Conservation (phyloP, 495 filamentous ascomycete species). For the Trichoderma asperelloides region DNA sequence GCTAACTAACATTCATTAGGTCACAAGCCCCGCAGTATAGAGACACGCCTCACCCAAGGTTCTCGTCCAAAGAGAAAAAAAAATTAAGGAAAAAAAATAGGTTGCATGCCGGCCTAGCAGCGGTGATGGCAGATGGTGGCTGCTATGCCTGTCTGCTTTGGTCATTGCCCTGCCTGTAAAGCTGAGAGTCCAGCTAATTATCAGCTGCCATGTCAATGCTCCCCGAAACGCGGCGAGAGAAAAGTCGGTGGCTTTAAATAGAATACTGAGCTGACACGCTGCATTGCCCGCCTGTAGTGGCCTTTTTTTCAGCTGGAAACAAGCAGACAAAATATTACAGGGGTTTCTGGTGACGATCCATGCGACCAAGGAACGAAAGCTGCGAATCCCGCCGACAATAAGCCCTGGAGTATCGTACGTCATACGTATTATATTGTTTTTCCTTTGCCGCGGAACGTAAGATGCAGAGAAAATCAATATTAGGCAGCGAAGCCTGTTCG, state of each 20-base stretch:
- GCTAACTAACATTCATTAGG: neutral
- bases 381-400: neutral
- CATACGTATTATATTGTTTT: too few relatives aligned
- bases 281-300: neutral
- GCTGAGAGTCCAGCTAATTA: neutral
- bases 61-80: neutral
- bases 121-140: neutral
- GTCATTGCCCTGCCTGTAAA: neutral
- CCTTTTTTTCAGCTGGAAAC: neutral
- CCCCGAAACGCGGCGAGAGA: neutral
- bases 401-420: neutral
- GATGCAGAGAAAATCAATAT: too few relatives aligned
- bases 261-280: neutral
- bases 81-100: neutral
- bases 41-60: neutral
- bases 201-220: neutral
- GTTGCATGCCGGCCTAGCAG: neutral
- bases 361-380: neutral
- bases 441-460: neutral
- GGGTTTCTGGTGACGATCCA: neutral
- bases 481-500: too few relatives aligned
- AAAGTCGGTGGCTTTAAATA: neutral
- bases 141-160: neutral
- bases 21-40: neutral
- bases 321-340: neutral